Percentiles rank a stretch among this genome's conserved stretches.
These are phyloP conservation scores for Lepiota venenata DNA, from an alignment of 768 basidiomycete genomes.

Conservation along the genomic window DNA sequence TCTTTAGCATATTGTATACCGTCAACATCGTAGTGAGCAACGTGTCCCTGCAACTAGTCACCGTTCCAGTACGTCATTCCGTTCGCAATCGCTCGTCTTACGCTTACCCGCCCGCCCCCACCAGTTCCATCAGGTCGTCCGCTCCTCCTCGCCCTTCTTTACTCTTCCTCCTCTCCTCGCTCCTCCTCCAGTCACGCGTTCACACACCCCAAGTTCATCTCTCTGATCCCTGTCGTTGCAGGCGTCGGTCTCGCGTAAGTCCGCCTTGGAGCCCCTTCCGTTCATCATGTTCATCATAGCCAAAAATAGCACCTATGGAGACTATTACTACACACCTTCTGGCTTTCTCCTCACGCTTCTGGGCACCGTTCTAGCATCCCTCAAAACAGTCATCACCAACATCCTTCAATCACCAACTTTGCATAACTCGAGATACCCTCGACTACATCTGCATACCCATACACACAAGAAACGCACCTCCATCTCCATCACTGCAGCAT, in stretches of 20 bases:
- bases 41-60: constrained; percentile 82
- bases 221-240: constrained; percentile 79
- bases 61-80: constrained; percentile 61
- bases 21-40: constrained; percentile 96
- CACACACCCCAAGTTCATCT: constrained; percentile 59
- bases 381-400: constrained; percentile 93
- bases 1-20: constrained; percentile 89
- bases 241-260: constrained; percentile 91
- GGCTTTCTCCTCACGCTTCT: constrained; percentile 87
- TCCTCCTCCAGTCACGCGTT: constrained; percentile 64
- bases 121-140: constrained; percentile 96
- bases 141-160: constrained; percentile 91
- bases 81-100: neutral
- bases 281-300: neutral
- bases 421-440: neutral
- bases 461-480: constrained; percentile 3
- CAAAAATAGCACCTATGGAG: constrained; percentile 80
- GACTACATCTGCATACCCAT: neutral
- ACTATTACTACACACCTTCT: constrained; percentile 86
- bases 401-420: constrained; percentile 39
- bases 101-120: neutral
- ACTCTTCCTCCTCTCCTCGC: constrained; percentile 73
- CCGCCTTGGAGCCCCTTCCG: too few species aligned
- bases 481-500: constrained; percentile 7
- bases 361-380: constrained; percentile 87